Conservation (phyloP, 202 grass and related monocot genomes). For the Bolboschoenoplectus hybrid region DNA sequence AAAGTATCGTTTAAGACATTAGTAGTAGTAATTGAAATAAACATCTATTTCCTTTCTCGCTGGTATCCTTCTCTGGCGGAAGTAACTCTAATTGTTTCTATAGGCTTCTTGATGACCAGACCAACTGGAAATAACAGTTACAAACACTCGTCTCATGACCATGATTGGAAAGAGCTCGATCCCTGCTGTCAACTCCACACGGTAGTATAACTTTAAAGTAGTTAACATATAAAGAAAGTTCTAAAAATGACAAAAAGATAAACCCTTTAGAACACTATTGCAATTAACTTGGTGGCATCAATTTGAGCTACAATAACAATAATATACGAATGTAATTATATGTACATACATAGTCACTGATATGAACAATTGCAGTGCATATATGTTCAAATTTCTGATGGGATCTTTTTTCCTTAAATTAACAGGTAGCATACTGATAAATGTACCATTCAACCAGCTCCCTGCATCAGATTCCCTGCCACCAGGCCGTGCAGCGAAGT, state of each 20-base stretch:
- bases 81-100: too few species aligned
- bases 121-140: background rate
- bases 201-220: background rate
- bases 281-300: background rate
- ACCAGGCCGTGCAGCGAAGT: slow-evolving; percentile 39
- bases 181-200: background rate
- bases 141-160: background rate
- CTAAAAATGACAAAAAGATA: background rate
- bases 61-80: too few species aligned
- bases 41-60: too few species aligned
- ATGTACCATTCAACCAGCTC: slow-evolving; percentile 50
- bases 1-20: background rate
- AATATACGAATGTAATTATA: background rate
- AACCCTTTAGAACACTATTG: background rate
- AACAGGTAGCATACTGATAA: slow-evolving; percentile 55
- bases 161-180: background rate
- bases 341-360: background rate
- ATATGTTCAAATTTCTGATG: background rate
- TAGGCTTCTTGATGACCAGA: background rate
- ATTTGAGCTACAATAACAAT: background rate
- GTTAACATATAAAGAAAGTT: background rate
- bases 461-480: background rate
- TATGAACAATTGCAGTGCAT: background rate
- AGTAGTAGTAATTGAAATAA: background rate
- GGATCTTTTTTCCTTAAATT: background rate